Conservation (phyloP, 2,329 filamentous ascomycete genomes). For the Phialemoniopsis sp. region DNA sequence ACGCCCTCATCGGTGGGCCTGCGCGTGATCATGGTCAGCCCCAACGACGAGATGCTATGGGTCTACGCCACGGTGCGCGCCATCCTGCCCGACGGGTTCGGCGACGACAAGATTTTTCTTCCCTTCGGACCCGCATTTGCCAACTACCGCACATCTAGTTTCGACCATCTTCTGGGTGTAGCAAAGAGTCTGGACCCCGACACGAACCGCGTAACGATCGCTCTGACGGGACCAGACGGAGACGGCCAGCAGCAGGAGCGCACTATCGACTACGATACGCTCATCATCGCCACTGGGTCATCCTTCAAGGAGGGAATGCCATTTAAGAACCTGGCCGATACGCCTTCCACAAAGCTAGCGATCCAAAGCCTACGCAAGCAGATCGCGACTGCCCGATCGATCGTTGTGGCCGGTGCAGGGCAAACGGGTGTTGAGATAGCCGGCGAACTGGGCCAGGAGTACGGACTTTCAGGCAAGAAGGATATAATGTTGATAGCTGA, state of each 20-base stretch:
- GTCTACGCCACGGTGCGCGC: slow-evolving; percentile 15
- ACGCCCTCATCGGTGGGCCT: slow-evolving; percentile 31
- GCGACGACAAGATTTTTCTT: slow-evolving; percentile 29
- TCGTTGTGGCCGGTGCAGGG: slow-evolving; percentile 49
- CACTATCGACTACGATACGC: slow-evolving; percentile 42
- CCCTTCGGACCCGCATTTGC: slow-evolving; percentile 45
- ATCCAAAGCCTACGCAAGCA: slow-evolving; percentile 28
- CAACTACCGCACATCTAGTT: slow-evolving; percentile 40
- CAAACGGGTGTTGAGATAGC: slow-evolving; percentile 45
- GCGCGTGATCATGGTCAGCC: slow-evolving; percentile 18
- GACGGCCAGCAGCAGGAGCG: too few species aligned
- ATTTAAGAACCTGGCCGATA: slow-evolving; percentile 45
- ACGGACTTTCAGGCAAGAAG: slow-evolving; percentile 37
- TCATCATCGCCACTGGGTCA: slow-evolving; percentile 52
- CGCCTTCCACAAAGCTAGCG: slow-evolving; percentile 33
- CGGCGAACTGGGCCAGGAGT: slow-evolving; percentile 46
- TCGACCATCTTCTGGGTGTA: slow-evolving; percentile 47
- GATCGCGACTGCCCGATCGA: slow-evolving; percentile 37
- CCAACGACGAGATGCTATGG: slow-evolving; percentile 18
- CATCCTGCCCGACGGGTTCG: slow-evolving; percentile 23
- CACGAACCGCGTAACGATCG: slow-evolving; percentile 35
- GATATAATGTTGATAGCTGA: slow-evolving; percentile 38
- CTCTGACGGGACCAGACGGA: slow-evolving; percentile 16
- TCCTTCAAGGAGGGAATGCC: slow-evolving; percentile 37
- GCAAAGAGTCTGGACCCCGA: slow-evolving; percentile 38